Evolutionary conservation across 164 flowering plant genomes (phyloP), one percentile per base, ranked within the genome.

Genomic region (Magnolia kwangsiensis): DNA sequence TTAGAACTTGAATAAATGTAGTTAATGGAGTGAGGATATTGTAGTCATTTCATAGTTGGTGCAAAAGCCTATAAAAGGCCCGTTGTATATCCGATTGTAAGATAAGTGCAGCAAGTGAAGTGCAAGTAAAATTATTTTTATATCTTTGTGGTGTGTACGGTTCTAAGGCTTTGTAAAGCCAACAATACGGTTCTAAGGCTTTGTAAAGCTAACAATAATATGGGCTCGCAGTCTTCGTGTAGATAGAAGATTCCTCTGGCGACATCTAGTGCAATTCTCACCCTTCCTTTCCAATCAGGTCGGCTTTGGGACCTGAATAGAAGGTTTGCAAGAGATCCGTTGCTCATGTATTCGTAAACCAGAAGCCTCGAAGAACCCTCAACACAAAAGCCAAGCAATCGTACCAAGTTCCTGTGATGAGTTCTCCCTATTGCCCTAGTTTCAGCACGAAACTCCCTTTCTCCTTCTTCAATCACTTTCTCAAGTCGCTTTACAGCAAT

Each of bases 351-450:
- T 63, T 80, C 78, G 19, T 80, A 80, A 20, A 80, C 82, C 49
- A 80, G 55, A 27, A 80, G 51, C 64, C 72, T 76, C 0, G 59
- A 9, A 29, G 77, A 37, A 9, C 55, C 74, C 37, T 77, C 80
- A 4, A 16, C 67, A 74, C 80, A 80, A 29, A 51, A 79, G 3
- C 78, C 81, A 7, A 79, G 55, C 74, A 79, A 49, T 27, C 69
- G 74, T 20, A 80, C 75, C 27, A 80, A 73, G 70, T 80, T 80
- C 73, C 50, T 77, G 72, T 82, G 84, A 72, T 82, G 78, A 21
- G 84, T 82, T 69, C 69, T 72, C 10, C 77, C 63, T 6, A 65
- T 80, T 51, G 76, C 75, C 13, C 59, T 70, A 72, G 77, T 67
- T 70, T 80, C 82, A 23, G 82, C 63, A 50, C n/a, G 51, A 50